These are phyloP conservation scores for Pseudotsuga menziesii DNA, from an alignment of 75 land plant species.

Conservation along the genomic window DNA sequence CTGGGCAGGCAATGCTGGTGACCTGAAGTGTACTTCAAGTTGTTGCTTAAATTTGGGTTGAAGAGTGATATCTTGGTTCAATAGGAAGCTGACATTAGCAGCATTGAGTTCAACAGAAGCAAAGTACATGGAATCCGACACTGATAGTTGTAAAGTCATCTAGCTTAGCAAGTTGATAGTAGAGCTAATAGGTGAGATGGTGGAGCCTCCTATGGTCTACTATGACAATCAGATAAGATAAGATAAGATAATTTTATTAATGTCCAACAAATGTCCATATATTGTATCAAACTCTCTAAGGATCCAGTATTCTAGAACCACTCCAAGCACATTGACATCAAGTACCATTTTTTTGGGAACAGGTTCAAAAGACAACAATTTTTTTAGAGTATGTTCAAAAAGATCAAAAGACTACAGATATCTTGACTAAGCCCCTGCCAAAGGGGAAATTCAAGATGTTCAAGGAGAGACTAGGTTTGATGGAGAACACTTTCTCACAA, in stretches of 20 bases:
- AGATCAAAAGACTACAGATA: too few species aligned
- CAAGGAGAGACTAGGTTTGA: too few species aligned
- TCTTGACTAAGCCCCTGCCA: too few species aligned
- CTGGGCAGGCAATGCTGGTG: too few species aligned
- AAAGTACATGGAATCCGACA: background rate
- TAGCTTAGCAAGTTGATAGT: background rate
- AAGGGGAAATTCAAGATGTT: too few species aligned
- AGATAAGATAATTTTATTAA: too few species aligned
- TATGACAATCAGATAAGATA: background rate
- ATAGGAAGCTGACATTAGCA: background rate
- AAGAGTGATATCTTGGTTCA: background rate
- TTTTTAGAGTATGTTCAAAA: too few species aligned
- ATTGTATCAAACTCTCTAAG: background rate
- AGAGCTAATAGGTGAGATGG: background rate
- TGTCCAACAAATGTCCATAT: too few species aligned
- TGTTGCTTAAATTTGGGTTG: too few species aligned
- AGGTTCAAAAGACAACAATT: background rate
- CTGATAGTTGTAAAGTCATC: background rate
- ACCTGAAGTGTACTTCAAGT: too few species aligned
- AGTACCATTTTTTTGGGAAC: background rate
- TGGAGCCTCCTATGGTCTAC: background rate
- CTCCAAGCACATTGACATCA: too few species aligned
- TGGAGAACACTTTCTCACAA: background rate
- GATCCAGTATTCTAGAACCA: background rate
- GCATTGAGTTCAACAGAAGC: too few species aligned